Base-by-base conservation (phyloP, 192 early-diverging fungal genomes). In the Coemansia sp. region DNA sequence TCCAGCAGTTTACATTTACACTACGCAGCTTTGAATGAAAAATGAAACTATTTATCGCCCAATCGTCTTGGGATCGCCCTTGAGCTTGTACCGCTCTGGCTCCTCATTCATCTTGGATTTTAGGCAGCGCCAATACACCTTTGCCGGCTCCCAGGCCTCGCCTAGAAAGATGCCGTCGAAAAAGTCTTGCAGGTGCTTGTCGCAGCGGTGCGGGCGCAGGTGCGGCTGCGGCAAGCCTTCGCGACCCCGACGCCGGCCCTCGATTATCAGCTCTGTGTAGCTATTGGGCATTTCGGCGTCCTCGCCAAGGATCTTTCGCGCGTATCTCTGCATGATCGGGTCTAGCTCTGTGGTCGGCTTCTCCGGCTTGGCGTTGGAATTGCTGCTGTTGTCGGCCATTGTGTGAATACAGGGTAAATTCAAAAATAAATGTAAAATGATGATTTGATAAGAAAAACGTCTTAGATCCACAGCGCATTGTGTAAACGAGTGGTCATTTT, bases 141-240 rank as follows among this genome's bases (percentile, higher is more conserved):
- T 74, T 45, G 55, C 53, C 1, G 78, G 54, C 56, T 51, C 55
- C 72, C 65, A 72, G 25, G 32, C 56, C 60, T 72, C 78, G 55
- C 66, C 65, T 17, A 69, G 29, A 19, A 80, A 75, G 6, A 80
- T 63, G 15, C 78, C 72, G 35, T 75, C 72, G 11, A 80, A 38
- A 68, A 80, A 72, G 60, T 80, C 78, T 39, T 80, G 70, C 54
- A 80, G 51, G 35, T 80, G 77, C 37, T 71, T 71, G 52, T 74
- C 68, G 59, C 77, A 80, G 11, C 77, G 59, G 56, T 80, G 77
- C 37, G 77, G 77, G 48, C 62, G 63, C 19, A 80, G 65, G 38
- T 71, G 66, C 19, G 77, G 77, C 62, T 80, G 77, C 10, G 72
- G 72, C 24, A 68, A 59, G 4, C 77, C 77, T 52, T 66, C 68